Conservation (phyloP, 345 rosid genomes). For the Corymbia maculata region DNA sequence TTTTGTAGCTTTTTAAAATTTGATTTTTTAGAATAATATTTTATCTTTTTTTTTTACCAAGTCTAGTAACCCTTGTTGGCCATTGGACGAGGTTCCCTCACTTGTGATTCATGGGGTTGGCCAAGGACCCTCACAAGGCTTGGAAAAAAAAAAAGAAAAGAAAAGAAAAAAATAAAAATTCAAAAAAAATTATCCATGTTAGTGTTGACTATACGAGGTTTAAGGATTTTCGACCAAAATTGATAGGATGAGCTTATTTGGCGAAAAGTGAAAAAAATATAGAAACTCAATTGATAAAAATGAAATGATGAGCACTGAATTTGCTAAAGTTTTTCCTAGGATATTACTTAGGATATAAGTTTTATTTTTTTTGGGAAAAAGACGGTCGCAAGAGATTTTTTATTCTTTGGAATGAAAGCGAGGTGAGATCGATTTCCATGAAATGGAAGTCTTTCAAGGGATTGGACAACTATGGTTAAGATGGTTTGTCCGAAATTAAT, state of each 20-base stretch:
- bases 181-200: no score
- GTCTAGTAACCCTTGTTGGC: background rate
- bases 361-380: background rate
- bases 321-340: no score
- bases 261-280: no score
- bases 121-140: background rate
- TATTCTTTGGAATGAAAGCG: background rate
- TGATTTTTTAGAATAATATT: no score
- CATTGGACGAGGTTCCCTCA: background rate
- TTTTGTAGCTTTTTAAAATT: no score
- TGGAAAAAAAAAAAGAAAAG: background rate
- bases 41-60: background rate
- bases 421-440: background rate
- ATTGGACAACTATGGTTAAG: background rate
- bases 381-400: background rate
- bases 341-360: background rate
- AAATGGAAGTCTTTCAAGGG: background rate
- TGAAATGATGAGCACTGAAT: rapidly evolving
- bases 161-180: no score
- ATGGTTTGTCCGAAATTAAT: background rate
- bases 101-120: background rate
- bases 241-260: no score
- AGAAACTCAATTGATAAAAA: rapidly evolving
- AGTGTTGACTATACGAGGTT: no score
- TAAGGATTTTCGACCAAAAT: no score